phyloP scores from a whole-genome alignment of 176 grass and related monocot species.

The Cocos nucifera region DNA sequence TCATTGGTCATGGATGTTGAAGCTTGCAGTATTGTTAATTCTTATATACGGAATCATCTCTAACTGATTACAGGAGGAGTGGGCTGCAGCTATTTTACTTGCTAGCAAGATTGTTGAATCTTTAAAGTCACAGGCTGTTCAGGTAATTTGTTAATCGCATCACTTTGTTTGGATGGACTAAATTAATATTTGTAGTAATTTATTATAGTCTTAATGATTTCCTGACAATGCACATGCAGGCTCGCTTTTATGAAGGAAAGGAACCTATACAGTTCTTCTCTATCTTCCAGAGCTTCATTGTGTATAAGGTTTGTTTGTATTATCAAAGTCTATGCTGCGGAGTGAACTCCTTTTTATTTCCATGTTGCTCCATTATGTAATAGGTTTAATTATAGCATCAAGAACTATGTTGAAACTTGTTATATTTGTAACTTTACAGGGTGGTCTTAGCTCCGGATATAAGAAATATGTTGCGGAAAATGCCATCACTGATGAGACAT shows the following conservation, averaged over 20 bases:
- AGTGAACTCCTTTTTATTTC: slow-evolving; percentile 7
- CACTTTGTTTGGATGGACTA: neutral
- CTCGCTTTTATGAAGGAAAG: slow-evolving; percentile 92
- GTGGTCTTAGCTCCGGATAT: slow-evolving; percentile 80
- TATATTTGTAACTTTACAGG: slow-evolving; percentile 31
- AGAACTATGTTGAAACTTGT: neutral
- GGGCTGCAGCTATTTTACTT: slow-evolving; percentile 59
- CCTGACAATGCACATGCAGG: slow-evolving; percentile 30
- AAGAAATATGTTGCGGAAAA: slow-evolving; percentile 77
- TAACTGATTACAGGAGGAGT: slow-evolving; percentile 58
- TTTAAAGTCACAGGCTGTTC: slow-evolving; percentile 86
- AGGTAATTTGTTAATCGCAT: slow-evolving; percentile 42
- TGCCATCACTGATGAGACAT: slow-evolving; percentile 46
- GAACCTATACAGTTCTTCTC: slow-evolving; percentile 87
- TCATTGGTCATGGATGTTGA: no score
- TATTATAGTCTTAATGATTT: neutral
- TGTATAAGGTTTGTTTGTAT: slow-evolving; percentile 66
- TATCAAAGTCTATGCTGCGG: slow-evolving; percentile 5
- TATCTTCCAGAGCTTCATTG: slow-evolving; percentile 90
- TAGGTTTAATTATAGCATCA: slow-evolving; percentile 8
- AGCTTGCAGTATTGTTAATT: neutral
- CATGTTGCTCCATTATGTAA: neutral
- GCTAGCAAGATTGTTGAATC: slow-evolving; percentile 75
- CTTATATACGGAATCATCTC: neutral
- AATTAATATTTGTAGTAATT: slow-evolving; percentile 1